phyloP scores from a whole-genome alignment of 768 basidiomycete genomes.

The Russula brevipes region DNA sequence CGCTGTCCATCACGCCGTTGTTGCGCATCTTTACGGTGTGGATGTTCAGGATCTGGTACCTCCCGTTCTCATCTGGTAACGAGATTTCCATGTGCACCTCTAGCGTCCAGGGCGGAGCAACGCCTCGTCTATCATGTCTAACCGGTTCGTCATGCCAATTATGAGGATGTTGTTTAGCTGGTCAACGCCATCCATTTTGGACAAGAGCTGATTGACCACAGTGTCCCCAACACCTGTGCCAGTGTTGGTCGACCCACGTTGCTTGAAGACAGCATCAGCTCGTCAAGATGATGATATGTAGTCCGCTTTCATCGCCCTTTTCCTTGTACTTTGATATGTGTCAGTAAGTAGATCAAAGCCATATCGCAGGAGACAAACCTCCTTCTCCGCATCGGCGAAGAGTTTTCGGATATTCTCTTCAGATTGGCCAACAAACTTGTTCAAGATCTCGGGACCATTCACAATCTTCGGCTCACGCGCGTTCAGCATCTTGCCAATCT shows the following conservation, averaged over 20 bases:
- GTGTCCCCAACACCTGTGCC: conserved; percentile 99
- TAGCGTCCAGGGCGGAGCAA: conserved; percentile 94
- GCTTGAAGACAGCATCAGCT: conserved; percentile 97
- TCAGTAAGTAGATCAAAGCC: conserved; percentile 5
- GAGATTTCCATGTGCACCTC: conserved; percentile 99
- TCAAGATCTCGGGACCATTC: conserved; percentile 96
- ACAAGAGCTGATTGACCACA: conserved; percentile 95
- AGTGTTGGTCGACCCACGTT: conserved; percentile 85
- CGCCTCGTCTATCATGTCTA: conserved; percentile 99
- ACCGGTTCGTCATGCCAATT: conserved; percentile 98
- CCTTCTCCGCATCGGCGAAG: conserved; percentile 97
- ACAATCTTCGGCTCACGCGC: conserved; percentile 97
- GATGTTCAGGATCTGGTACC: conserved; percentile 89
- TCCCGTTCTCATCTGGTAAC: conserved; percentile 88
- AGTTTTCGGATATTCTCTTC: conserved; percentile 98
- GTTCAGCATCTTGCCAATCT: conserved; percentile 99
- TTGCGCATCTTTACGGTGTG: conserved; percentile 92
- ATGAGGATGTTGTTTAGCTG: conserved; percentile 98
- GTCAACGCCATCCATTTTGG: conserved; percentile 99
- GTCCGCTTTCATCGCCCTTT: conserved; percentile 92
- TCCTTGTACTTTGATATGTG: conserved; percentile 74
- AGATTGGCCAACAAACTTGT: conserved; percentile 93
- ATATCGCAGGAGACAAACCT: conserved; percentile 45
- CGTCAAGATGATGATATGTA: conserved; percentile 99
- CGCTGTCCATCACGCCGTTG: conserved; percentile 83